phyloP scores from a whole-genome alignment of 2,329 filamentous ascomycete species.

The Chaetomiaceae sp. region DNA sequence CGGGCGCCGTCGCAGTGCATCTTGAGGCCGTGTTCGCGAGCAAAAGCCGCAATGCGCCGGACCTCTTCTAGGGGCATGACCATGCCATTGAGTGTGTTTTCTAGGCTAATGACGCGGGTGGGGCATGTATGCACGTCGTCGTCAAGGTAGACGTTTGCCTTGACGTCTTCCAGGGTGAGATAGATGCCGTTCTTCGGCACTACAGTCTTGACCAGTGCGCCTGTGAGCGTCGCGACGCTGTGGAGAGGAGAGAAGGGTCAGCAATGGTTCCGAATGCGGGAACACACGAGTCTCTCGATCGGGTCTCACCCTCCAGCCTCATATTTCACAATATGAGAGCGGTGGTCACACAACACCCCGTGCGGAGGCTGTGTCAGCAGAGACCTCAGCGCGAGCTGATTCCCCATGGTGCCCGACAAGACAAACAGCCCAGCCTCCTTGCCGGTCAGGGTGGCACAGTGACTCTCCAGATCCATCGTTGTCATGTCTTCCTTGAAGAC shows the following conservation, averaged over 20 bases:
- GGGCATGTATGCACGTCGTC: conserved; percentile 75
- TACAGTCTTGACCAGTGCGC: conserved; percentile 65
- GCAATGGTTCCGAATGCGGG: not conserved
- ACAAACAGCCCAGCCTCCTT: conserved; percentile 78
- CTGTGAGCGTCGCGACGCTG: conserved; percentile 66
- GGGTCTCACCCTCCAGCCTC: conserved; percentile 55
- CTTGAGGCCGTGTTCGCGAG: conserved; percentile 44
- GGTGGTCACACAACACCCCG: conserved; percentile 71
- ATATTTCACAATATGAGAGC: conserved; percentile 70
- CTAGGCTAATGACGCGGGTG: conserved; percentile 74
- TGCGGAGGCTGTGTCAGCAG: conserved; percentile 78
- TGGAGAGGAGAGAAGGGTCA: conserved; percentile 20
- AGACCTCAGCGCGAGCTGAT: conserved; percentile 76
- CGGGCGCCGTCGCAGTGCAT: conserved; percentile 51
- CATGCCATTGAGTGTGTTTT: conserved; percentile 79
- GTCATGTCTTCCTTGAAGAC: conserved; percentile 77
- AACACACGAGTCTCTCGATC: not conserved
- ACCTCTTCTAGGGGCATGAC: conserved; percentile 73
- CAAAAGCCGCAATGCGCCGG: conserved; percentile 65
- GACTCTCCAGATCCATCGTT: conserved; percentile 69
- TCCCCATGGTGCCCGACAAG: conserved; percentile 89
- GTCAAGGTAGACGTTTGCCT: conserved; percentile 58
- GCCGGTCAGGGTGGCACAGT: conserved; percentile 67
- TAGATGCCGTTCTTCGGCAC: conserved; percentile 66
- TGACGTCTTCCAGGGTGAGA: conserved; percentile 72